Conservation (phyloP, 768 basidiomycete species). For the Cyclocybe cylindracea region DNA sequence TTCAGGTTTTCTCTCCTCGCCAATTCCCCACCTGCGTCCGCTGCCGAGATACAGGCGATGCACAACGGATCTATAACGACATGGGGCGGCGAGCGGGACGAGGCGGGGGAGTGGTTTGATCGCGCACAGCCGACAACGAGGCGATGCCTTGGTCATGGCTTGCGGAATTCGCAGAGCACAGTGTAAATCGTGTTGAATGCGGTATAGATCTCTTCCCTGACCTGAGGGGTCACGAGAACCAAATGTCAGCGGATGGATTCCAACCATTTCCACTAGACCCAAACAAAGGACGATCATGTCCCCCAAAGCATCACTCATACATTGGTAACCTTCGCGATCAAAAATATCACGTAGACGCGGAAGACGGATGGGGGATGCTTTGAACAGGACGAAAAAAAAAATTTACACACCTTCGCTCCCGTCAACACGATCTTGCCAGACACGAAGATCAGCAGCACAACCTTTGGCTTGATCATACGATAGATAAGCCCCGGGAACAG, state of each 20-base stretch:
- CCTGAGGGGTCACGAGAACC: conserved; percentile 53
- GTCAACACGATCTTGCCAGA: conserved; percentile 99
- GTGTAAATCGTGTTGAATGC: conserved; percentile 99
- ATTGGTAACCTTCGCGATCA: conserved; percentile 10
- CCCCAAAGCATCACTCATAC: conserved; percentile 17
- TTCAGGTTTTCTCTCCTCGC: conserved; percentile 19
- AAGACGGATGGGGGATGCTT: conserved; percentile 14
- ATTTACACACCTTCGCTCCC: conserved; percentile 86
- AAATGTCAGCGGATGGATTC: conserved; percentile 50
- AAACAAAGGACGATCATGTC: conserved; percentile 18
- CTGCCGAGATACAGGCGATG: conserved; percentile 11
- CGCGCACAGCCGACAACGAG: conserved; percentile 15
- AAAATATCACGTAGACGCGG: conserved; percentile 7
- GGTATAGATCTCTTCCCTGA: conserved; percentile 98
- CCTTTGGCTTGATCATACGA: conserved; percentile 99
- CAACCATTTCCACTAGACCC: conserved; percentile 42
- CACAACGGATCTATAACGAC: conserved; percentile 6
- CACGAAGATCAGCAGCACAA: conserved; percentile 97
- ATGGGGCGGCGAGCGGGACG: conserved; percentile 16
- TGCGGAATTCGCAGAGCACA: conserved; percentile 93
- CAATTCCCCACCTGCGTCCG: conserved; percentile 18
- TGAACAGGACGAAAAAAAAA: conserved; percentile 19
- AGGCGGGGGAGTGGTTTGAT: conserved; percentile 18
- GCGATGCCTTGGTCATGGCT: conserved; percentile 51
- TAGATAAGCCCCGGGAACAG: conserved; percentile 99